These are phyloP conservation scores for Lonicera japonica DNA, from an alignment of 129 eudicot genomes.

Conservation along the genomic window DNA sequence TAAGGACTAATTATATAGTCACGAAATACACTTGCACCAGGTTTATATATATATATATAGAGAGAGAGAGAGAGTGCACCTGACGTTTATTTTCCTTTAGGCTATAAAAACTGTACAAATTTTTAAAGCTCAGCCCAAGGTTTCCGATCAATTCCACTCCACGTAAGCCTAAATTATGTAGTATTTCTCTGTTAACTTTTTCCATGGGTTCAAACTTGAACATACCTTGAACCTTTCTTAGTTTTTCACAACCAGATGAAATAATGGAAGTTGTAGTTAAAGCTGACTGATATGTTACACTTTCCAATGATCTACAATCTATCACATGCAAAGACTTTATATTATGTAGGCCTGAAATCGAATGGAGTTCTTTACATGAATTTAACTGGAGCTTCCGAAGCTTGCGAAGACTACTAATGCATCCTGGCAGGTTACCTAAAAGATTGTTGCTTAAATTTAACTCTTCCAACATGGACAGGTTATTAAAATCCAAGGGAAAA, in stretches of 20 bases:
- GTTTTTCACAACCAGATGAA: background rate
- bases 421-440: constrained; percentile 5
- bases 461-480: background rate
- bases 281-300: background rate
- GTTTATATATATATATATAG: too few species aligned
- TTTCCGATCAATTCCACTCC: background rate
- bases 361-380: background rate
- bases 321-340: background rate
- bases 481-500: constrained; percentile 3
- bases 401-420: constrained; percentile 4
- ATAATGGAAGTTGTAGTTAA: background rate
- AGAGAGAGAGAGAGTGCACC: background rate
- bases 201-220: background rate
- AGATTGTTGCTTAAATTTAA: constrained; percentile 12
- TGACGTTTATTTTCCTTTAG: too few species aligned
- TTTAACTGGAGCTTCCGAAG: background rate
- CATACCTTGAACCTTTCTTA: background rate
- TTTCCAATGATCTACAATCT: background rate
- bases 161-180: background rate
- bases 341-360: background rate
- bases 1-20: background rate
- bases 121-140: background rate
- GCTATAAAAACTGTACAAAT: background rate
- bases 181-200: background rate
- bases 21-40: too few species aligned